Conservation (phyloP, 1,284 basidiomycete species). For the Ganoderma boninense region DNA sequence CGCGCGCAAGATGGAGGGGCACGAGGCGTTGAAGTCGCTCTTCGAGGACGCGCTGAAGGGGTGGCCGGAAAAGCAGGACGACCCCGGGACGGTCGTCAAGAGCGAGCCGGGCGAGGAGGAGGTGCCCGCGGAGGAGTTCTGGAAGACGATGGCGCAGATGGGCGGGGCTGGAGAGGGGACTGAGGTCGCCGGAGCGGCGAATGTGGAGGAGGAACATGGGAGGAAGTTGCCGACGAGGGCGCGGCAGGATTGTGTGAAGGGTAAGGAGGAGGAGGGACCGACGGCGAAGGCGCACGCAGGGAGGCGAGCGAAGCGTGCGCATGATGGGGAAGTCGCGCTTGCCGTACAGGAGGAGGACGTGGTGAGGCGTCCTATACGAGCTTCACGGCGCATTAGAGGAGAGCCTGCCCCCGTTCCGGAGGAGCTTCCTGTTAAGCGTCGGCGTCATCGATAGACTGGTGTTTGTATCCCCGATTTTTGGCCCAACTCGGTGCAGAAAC, state of each 20-base stretch:
- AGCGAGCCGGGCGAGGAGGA: neutral
- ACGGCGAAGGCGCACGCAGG: neutral
- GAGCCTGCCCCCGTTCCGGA: neutral
- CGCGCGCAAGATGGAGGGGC: neutral
- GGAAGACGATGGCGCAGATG: neutral
- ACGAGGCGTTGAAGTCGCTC: neutral
- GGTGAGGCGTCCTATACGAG: neutral
- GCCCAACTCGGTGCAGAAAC: neutral
- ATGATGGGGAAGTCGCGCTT: neutral
- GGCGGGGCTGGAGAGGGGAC: neutral
- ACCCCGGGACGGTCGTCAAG: neutral
- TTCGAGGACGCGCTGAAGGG: neutral
- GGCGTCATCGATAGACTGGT: neutral
- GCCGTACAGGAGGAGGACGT: neutral
- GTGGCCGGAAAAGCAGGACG: slow-evolving; percentile 5
- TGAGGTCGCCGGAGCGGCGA: neutral
- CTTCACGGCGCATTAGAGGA: neutral
- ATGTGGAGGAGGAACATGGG: neutral
- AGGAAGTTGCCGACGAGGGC: neutral
- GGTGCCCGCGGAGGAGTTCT: neutral
- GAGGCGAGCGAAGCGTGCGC: neutral
- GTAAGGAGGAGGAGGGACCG: neutral
- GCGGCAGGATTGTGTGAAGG: neutral
- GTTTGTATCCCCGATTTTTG: neutral
- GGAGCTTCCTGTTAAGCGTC: slow-evolving; percentile 7